Percentiles rank a stretch among this genome's conserved stretches.
Conservation (phyloP, 1,284 basidiomycete species). For the Tylopilus orsonianus region DNA sequence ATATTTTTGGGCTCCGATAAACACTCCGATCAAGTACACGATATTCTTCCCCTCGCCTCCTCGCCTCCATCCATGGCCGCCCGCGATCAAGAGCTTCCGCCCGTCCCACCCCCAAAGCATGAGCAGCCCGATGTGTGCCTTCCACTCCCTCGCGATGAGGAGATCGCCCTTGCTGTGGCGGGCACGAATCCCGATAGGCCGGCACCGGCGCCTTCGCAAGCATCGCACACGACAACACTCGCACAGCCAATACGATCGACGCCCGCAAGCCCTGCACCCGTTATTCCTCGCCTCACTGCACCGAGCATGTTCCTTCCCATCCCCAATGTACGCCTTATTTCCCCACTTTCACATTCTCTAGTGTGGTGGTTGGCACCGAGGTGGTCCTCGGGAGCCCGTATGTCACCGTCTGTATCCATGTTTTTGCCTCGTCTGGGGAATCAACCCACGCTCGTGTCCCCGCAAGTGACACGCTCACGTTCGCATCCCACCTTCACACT, state of each 20-base stretch:
- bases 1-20: conserved; percentile 16
- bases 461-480: not conserved
- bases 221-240: conserved; percentile 9
- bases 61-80: conserved; percentile 11
- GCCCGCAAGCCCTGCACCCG: conserved; percentile 29
- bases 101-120: conserved; percentile 21
- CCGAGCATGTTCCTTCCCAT: conserved; percentile 81
- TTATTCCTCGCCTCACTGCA: conserved; percentile 56
- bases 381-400: conserved; percentile 20
- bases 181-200: conserved; percentile 39
- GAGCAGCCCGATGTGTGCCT: too few species aligned
- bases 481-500: not conserved
- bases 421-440: conserved; percentile 10
- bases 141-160: conserved; percentile 21
- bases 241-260: conserved; percentile 38
- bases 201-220: conserved; percentile 12
- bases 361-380: conserved; percentile 60
- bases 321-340: conserved; percentile 65
- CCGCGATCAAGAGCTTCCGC: conserved; percentile 6
- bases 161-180: conserved; percentile 34
- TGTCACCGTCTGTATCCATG: conserved; percentile 34
- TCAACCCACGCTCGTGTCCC: not conserved
- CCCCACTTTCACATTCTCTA: conserved; percentile 42
- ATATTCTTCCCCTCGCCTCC: not conserved
- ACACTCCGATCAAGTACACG: conserved; percentile 6